Evolutionary conservation across 2,329 filamentous ascomycete genomes (phyloP), one percentile per base, ranked within the genome.

Genomic region (Alternaria gansuensis): DNA sequence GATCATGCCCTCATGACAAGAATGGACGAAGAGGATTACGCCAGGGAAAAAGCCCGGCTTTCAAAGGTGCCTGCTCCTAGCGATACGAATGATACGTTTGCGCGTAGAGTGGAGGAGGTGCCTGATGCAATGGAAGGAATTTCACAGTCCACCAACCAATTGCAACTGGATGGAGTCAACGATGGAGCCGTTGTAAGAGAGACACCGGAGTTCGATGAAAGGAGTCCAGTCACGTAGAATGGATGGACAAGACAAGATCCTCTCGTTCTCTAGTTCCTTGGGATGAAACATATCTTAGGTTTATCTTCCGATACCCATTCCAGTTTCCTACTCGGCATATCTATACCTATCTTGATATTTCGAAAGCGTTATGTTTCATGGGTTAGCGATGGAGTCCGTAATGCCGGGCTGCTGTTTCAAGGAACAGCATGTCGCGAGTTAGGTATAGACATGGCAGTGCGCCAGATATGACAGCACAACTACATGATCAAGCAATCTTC

Each of bases 221-320:
- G 14, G 23, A 62, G 53, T 34, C 46, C 51, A 5, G n/a, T 14
- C 88, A 75, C 3, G 89, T 90, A 48, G 93, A 93, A 52, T 43
- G 36, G 37, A n/a, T 21, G 23, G 28, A 39, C 21, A 4, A 26
- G 34, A 26, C 31, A 28, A 34, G 36, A 50, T n/a, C n/a, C 44
- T 49, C 34, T 40, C 11, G 21, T 28, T 53, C 29, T 45, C 10
- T 34, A 45, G n/a, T 23, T 11, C 10, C 4, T 26, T 24, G 13
- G 23, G 21, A 36, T 24, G 31, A 36, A 48, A 31, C 31, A 34
- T 48, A 4, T 48, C 21, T 14, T 36, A 6, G 23, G 21, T 48
- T 34, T 5, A 11, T 48, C 31, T 24, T 24, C 26, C 44, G 13
- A 34, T n/a, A 9, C 5, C n/a, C 26, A 41, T 24, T 21, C 34